Percentiles rank a stretch among this genome's conserved stretches.
phyloP scores from a whole-genome alignment of 495 filamentous ascomycete genomes.

The Aspergillus sclerotiicarbonarius region DNA sequence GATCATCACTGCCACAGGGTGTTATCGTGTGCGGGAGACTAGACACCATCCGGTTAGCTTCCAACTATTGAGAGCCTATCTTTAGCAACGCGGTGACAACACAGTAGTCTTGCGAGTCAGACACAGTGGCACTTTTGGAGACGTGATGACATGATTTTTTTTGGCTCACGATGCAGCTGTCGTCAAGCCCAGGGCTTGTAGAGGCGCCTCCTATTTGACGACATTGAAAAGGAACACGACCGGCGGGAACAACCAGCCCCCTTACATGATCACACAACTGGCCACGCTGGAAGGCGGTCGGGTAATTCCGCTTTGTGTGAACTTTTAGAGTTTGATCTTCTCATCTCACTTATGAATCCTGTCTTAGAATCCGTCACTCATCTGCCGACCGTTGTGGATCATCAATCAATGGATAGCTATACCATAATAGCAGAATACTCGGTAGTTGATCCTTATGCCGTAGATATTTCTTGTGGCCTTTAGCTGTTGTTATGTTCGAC shows the following conservation, averaged over 20 bases:
- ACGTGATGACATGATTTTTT: neutral
- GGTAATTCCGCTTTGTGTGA: neutral
- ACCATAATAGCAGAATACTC: too few relatives aligned
- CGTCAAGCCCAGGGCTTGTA: neutral
- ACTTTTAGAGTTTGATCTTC: neutral
- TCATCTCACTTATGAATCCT: neutral
- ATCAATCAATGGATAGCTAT: too few relatives aligned
- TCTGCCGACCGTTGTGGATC: too few relatives aligned
- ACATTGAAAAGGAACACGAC: too few relatives aligned
- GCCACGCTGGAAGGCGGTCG: neutral
- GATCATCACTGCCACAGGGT: constrained; percentile 9
- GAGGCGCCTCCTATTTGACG: too few relatives aligned
- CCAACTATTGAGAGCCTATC: constrained; percentile 16
- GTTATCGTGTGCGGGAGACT: constrained; percentile 2
- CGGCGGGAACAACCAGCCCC: too few relatives aligned
- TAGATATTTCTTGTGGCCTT: too few relatives aligned
- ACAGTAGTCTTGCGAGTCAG: neutral
- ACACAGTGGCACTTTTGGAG: neutral
- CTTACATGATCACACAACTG: neutral
- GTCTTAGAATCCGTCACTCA: neutral
- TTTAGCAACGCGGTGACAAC: constrained; percentile 10
- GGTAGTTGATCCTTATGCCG: too few relatives aligned
- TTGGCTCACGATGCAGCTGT: neutral
- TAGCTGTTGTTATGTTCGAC: neutral
- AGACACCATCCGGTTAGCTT: neutral